Conservation (phyloP, 768 basidiomycete genomes). For the Tulasnella sp. region DNA sequence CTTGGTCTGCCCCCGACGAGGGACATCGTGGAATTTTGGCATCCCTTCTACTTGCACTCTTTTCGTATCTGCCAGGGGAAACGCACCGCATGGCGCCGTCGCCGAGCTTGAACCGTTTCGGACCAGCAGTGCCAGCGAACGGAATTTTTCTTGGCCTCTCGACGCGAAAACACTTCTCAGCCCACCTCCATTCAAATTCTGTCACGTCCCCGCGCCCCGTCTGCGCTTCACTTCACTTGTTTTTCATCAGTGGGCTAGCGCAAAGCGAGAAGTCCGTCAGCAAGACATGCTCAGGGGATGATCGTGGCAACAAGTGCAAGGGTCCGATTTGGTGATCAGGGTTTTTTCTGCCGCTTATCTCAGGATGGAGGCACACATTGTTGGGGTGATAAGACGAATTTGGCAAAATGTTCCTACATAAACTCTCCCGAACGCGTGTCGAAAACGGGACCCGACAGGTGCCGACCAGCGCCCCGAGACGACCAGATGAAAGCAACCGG, state of each 20-base stretch:
- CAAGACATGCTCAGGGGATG: not conserved
- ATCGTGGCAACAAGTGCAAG: not conserved
- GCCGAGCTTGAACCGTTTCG: not conserved
- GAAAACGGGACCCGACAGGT: not conserved
- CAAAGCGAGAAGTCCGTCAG: not conserved
- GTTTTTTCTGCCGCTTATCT: not conserved
- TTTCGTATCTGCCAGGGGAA: not conserved
- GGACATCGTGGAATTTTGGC: not conserved
- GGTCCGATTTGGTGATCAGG: constrained; percentile 9
- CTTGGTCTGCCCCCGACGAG: not conserved
- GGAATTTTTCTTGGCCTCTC: not conserved
- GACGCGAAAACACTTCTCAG: not conserved
- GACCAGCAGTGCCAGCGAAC: not conserved
- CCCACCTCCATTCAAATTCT: not conserved
- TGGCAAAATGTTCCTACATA: not conserved
- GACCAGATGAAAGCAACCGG: not conserved
- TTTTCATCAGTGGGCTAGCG: not conserved
- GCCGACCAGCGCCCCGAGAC: not conserved
- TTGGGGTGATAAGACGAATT: constrained; percentile 1
- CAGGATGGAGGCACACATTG: not conserved
- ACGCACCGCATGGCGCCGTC: not conserved
- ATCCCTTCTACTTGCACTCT: not conserved
- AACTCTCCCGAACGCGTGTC: not conserved
- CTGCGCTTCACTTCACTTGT: not conserved
- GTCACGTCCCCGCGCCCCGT: not conserved